Evolutionary conservation across 371 early-diverging fungal genomes (phyloP), one percentile per base, ranked within the genome.

Genomic region (Mortierella sp.): DNA sequence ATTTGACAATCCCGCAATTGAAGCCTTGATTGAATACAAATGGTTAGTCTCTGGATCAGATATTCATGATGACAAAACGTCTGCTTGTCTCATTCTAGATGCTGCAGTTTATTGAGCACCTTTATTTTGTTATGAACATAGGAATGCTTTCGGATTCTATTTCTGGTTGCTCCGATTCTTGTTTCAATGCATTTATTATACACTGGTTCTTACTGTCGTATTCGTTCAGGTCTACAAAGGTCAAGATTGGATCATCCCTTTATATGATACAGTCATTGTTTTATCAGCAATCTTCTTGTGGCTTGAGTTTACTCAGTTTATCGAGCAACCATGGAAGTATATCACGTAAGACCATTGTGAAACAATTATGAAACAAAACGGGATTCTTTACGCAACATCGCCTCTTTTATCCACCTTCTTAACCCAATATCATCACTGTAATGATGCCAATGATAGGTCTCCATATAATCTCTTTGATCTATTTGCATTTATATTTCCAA

Each of bases 1-100:
- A 19, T 65, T 72, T 47, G 72, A 72, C 32, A 72, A 72, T 41
- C 72, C 72, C 6, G 72, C 72, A 21, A 61, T 72, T 11, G 72
- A 50, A 1, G 72, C 72, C 0, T 45, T 72, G 13, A 48, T 72
- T 53, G 55, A 53, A 13, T 72, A 72, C 19, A 66, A 72, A 47
- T 72, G 72, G 72, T 72, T 53, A 53, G 24, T 45, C 19, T 11
- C 48, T 3, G 19, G 3, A 2, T 2, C 28, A 28, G 28, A 28
- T 1, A 28, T 28, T 28, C 28, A 28, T 28, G 28, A 28, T 2
- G 2, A 28, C 28, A 28, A 28, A 28, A 28, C 28, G 28, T 28
- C 28, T 28, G 2, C 28, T 28, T 28, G 28, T 28, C 28, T 2
- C 28, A 28, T 28, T 28, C 28, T 28, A 1, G 28, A 28, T 28